These are phyloP conservation scores for Auriscalpium vulgare DNA, from an alignment of 768 basidiomycete genomes.

Conservation along the genomic window DNA sequence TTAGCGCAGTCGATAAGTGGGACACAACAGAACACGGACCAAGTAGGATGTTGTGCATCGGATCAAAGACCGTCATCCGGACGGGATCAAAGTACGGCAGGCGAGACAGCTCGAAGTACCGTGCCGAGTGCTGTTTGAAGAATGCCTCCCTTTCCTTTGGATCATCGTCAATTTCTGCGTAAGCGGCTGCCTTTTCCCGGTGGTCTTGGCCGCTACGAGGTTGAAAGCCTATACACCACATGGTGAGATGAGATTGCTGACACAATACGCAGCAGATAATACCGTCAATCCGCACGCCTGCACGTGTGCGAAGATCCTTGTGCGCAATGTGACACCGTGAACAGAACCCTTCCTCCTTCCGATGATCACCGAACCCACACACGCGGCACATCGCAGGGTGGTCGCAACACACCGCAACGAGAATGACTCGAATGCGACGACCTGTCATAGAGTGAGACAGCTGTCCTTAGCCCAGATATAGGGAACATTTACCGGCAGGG, in stretches of 20 bases:
- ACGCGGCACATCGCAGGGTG: constrained; percentile 14
- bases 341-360: constrained; percentile 4
- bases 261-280: too few species aligned
- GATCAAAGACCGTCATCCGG: constrained; percentile 10
- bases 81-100: constrained; percentile 13
- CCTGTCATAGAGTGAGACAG: too few species aligned
- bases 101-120: constrained; percentile 9
- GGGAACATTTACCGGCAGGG: not conserved
- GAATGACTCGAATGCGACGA: not conserved
- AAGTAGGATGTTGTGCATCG: constrained; percentile 12
- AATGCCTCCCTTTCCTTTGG: not conserved
- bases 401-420: constrained; percentile 8
- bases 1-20: not conserved
- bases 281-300: too few species aligned
- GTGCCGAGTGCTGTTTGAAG: constrained; percentile 2
- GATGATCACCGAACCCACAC: constrained; percentile 9
- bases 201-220: too few species aligned
- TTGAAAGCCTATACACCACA: too few species aligned
- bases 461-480: too few species aligned
- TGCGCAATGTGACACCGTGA: not conserved
- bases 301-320: too few species aligned
- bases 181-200: too few species aligned
- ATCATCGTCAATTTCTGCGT: too few species aligned
- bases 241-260: too few species aligned
- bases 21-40: not conserved